Conservation (phyloP, 768 basidiomycete genomes). For the Sporobolomyces pararoseus region DNA sequence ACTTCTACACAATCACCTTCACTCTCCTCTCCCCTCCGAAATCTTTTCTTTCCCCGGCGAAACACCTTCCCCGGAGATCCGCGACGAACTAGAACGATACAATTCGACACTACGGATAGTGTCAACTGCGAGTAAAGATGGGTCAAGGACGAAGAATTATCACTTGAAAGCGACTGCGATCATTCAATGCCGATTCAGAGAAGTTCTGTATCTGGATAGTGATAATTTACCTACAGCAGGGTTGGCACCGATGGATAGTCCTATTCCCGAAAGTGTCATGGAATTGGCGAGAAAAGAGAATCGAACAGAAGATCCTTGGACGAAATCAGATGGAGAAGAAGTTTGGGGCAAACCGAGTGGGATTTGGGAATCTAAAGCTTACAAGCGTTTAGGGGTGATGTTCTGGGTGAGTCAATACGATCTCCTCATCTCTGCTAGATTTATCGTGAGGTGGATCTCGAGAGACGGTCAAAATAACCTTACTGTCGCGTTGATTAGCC, state of each 20-base stretch:
- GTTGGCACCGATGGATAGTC: background rate
- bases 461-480: no score
- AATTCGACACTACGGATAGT: slow-evolving; percentile 47
- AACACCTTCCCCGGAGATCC: slow-evolving; percentile 40
- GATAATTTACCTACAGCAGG: slow-evolving; percentile 47
- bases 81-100: slow-evolving; percentile 46
- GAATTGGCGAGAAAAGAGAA: slow-evolving; percentile 42
- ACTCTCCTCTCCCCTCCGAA: slow-evolving; percentile 44
- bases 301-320: slow-evolving; percentile 7
- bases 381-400: slow-evolving; percentile 48
- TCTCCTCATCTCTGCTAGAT: no score
- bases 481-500: background rate
- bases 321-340: slow-evolving; percentile 4
- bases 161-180: slow-evolving; percentile 45
- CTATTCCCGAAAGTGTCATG: slow-evolving; percentile 50
- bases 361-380: slow-evolving; percentile 43
- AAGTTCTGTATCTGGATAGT: slow-evolving; percentile 51
- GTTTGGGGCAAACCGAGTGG: slow-evolving; percentile 14
- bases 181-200: slow-evolving; percentile 46
- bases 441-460: no score
- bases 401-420: slow-evolving; percentile 19
- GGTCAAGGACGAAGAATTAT: slow-evolving; percentile 38
- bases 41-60: slow-evolving; percentile 52
- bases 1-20: slow-evolving; percentile 40
- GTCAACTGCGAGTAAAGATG: slow-evolving; percentile 22